Percentiles rank a stretch among this genome's conserved stretches.
These are phyloP conservation scores for Elsinoe arachidis DNA, from an alignment of 2,329 filamentous ascomycete species.

Conservation along the genomic window DNA sequence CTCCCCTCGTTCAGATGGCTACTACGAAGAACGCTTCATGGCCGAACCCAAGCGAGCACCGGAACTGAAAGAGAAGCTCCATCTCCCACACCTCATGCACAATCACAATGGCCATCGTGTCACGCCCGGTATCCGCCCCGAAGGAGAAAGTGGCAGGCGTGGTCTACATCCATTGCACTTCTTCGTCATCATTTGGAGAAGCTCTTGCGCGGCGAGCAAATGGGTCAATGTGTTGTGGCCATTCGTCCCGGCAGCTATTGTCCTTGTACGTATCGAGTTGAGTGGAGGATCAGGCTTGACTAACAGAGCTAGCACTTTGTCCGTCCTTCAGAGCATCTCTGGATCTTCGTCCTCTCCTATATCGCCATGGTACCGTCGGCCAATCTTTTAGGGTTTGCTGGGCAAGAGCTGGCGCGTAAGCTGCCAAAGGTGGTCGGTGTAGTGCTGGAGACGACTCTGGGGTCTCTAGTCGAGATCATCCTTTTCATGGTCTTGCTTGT, in stretches of 20 bases:
- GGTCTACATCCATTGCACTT: conserved; percentile 39
- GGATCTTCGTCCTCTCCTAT: conserved; percentile 42
- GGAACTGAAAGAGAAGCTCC: conserved; percentile 3
- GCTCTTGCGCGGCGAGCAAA: conserved; percentile 38
- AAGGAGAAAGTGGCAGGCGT: conserved; percentile 40
- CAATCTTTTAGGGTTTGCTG: conserved; percentile 51
- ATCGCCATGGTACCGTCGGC: conserved; percentile 44
- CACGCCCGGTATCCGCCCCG: conserved; percentile 34
- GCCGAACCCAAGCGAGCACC: conserved; percentile 5
- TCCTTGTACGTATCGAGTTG: conserved; percentile 36
- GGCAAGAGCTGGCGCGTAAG: conserved; percentile 63
- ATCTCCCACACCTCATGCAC: conserved; percentile 17
- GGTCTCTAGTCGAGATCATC: conserved; percentile 70
- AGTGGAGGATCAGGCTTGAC: conserved; percentile 22
- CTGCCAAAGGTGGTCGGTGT: conserved; percentile 64
- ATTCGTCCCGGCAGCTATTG: conserved; percentile 39
- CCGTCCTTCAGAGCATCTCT: conserved; percentile 31
- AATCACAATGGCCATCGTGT: conserved; percentile 39
- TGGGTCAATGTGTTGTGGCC: conserved; percentile 44
- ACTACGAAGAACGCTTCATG: conserved; percentile 6
- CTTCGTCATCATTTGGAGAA: conserved; percentile 35
- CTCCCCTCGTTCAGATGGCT: conserved; percentile 3
- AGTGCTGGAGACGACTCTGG: conserved; percentile 45
- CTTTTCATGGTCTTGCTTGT: conserved; percentile 61
- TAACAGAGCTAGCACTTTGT: conserved; percentile 31